Base-by-base conservation (phyloP, 176 grass and related monocot species). In the Triticum dicoccoides region DNA sequence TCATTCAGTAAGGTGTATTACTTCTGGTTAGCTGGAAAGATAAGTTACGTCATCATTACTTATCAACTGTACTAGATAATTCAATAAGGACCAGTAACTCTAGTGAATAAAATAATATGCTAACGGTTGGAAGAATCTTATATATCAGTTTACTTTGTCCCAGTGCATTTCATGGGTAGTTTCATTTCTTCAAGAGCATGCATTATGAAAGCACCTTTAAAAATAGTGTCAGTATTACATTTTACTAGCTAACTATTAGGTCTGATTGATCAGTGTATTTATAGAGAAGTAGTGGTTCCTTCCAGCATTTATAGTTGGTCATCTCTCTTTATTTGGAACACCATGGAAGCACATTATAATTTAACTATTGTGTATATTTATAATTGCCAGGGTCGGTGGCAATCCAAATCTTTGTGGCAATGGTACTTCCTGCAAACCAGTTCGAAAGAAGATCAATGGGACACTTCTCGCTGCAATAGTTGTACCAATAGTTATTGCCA, bases 341-440 rank as follows among this genome's bases (percentile, higher is more conserved):
- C 61, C 17, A 13, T 81, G 77, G 85, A 81, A 80, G 38, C 29
- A 51, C 69, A 49, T 33, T 20, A 4, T 87, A 74, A 82, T 39
- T 65, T 42, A 87, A 82, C 37, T 34, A 0, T 39, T 33, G 33
- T 70, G 17, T 41, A 73, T 61, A 75, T 32, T 62, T 54, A 65
- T 74, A 13, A 9, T 71, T 87, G 23, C 17, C 81, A 87, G 79
- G 77, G 49, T 87, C 65, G 65, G 82, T 33, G 61, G 84, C 38
- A 92, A 89, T 70, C 20, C 79, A 84, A 82, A 77, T 65, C 9
- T 82, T 2, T 91, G 84, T 79, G 76, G 14, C n/a, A 66, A 79
- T 14, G 69, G 37, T 69, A 86, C 38, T 59, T n/a, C 79, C 18
- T 75, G 52, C 1, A 32, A 52, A 73, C 25, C 83, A 61, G 85